These are phyloP conservation scores for Nematodospora valgi DNA, from an alignment of 805 yeast species.

Conservation along the genomic window DNA sequence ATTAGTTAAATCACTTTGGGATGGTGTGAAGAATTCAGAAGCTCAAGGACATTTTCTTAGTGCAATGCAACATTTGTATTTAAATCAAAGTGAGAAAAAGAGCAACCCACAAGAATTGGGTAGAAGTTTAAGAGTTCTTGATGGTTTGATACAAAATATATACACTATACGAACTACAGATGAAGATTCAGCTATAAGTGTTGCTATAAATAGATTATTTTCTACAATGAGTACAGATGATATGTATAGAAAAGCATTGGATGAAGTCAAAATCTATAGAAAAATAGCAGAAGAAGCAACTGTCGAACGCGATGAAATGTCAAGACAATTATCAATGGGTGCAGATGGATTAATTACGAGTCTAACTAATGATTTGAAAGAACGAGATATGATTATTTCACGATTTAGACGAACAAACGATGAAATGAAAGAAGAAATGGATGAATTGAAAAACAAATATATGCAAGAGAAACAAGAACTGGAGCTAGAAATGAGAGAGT, in stretches of 20 bases:
- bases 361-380: constrained; percentile 58
- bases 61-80: constrained; percentile 63
- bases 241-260: constrained; percentile 67
- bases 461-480: constrained; percentile 69
- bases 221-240: constrained; percentile 82
- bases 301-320: constrained; percentile 61
- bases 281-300: constrained; percentile 51
- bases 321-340: constrained; percentile 66
- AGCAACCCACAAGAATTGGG: constrained; percentile 42
- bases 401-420: constrained; percentile 61
- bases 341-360: constrained; percentile 68
- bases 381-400: constrained; percentile 56
- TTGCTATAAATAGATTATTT: constrained; percentile 69
- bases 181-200: constrained; percentile 54
- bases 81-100: constrained; percentile 50
- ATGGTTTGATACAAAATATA: constrained; percentile 61
- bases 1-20: constrained; percentile 56
- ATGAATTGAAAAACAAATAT: constrained; percentile 57
- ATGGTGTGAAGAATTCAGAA: constrained; percentile 52
- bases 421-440: constrained; percentile 57
- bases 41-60: constrained; percentile 59
- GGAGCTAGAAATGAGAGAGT: constrained; percentile 73
- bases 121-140: constrained; percentile 59
- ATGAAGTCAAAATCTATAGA: constrained; percentile 51
- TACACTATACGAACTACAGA: constrained; percentile 50